These are phyloP conservation scores for Sphagnum contortum DNA, from an alignment of 225 moss, liverwort and hornwort species.

Conservation along the genomic window DNA sequence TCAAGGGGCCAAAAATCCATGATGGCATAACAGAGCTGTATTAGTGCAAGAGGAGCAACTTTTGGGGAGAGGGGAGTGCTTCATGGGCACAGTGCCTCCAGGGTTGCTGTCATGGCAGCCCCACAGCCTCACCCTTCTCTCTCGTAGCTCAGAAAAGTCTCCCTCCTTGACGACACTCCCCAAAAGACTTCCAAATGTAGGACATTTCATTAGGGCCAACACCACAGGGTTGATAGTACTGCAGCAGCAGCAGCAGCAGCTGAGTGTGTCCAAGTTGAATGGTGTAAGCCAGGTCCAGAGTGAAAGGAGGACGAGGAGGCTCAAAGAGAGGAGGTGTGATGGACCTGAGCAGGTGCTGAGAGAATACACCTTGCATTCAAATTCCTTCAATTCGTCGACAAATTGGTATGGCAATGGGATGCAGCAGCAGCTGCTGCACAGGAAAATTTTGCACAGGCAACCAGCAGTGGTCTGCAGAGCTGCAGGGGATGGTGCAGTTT, in stretches of 20 bases:
- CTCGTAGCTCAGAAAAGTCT: constrained; percentile 12
- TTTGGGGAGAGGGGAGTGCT: not conserved
- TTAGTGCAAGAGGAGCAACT: no score
- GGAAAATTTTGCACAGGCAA: constrained; percentile 24
- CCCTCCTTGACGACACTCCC: constrained; percentile 12
- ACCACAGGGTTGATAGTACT: not conserved
- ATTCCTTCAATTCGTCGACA: constrained; percentile 27
- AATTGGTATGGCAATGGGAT: constrained; percentile 33
- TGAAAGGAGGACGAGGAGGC: constrained; percentile 13
- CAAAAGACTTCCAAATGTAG: constrained; percentile 28
- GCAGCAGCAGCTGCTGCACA: constrained; percentile 26
- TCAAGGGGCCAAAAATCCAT: no score
- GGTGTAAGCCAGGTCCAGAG: constrained; percentile 26
- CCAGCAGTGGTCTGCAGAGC: constrained; percentile 29
- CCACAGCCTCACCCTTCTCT: constrained; percentile 25
- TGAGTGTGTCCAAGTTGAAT: constrained; percentile 39
- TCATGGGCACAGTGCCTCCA: constrained; percentile 82
- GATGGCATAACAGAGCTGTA: no score
- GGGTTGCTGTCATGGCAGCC: constrained; percentile 73
- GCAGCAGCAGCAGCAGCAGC: constrained; percentile 37
- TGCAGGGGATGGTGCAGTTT: constrained; percentile 7
- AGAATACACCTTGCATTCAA: constrained; percentile 13
- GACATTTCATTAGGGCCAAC: constrained; percentile 20
- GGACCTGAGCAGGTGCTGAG: not conserved
- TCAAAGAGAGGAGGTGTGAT: constrained; percentile 13